These are phyloP conservation scores for Ploettnerulaceae sp. DNA, from an alignment of 2,329 filamentous ascomycete species.

Conservation along the genomic window DNA sequence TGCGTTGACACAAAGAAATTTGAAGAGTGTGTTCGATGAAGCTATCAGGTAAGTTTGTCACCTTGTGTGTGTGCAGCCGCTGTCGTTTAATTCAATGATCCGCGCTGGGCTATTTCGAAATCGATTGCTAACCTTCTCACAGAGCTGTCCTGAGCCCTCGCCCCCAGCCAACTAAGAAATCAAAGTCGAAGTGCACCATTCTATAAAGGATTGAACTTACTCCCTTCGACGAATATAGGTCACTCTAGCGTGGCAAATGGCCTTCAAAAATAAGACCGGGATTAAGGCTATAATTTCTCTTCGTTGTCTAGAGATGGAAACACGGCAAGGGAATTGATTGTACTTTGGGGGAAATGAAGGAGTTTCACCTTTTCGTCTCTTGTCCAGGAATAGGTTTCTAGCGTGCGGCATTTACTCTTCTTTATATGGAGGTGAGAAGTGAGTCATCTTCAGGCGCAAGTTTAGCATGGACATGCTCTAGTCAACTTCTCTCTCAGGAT, in stretches of 20 bases:
- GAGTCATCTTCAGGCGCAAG: no score
- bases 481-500: no score
- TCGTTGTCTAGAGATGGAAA: conserved; percentile 11
- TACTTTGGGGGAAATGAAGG: neutral
- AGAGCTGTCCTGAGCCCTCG: conserved; percentile 70
- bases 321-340: neutral
- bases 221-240: neutral
- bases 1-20: conserved; percentile 88
- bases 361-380: no score
- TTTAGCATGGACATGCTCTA: no score
- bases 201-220: conserved; percentile 41
- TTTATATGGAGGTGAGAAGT: no score
- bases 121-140: conserved; percentile 18
- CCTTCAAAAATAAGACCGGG: conserved; percentile 7
- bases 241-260: conserved; percentile 5
- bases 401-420: no score
- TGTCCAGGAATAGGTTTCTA: no score
- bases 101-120: neutral
- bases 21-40: conserved; percentile 98
- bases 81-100: neutral
- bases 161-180: conserved; percentile 52
- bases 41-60: conserved; percentile 74
- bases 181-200: conserved; percentile 65
- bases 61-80: neutral
- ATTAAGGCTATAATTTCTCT: conserved; percentile 5